A percentile compares a stretch with the other conserved stretches of the same genome.
phyloP scores from a whole-genome alignment of 495 filamentous ascomycete species.

The Neurospora sp. region DNA sequence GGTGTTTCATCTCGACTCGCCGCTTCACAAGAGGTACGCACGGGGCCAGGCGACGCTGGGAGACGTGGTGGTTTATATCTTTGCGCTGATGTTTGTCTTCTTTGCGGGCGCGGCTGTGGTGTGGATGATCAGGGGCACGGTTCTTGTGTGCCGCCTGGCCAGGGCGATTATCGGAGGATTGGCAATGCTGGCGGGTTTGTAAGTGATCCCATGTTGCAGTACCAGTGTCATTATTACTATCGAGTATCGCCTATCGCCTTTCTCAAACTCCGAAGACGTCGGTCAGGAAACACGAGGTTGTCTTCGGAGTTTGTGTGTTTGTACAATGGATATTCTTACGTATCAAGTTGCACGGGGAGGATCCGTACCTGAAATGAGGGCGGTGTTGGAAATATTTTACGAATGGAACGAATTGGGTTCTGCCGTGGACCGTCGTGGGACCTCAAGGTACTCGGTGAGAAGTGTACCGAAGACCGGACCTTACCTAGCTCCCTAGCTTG shows the following conservation, averaged over 20 bases:
- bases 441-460: not conserved
- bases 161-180: constrained; percentile 7
- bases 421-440: not conserved
- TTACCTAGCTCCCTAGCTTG: not conserved
- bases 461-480: not conserved
- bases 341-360: not conserved
- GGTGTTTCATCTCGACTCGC: constrained; percentile 18
- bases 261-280: not conserved
- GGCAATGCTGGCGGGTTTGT: constrained; percentile 11
- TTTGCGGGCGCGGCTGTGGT: constrained; percentile 2
- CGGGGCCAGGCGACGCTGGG: constrained; percentile 9
- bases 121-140: constrained; percentile 12
- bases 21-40: constrained; percentile 14
- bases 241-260: not conserved
- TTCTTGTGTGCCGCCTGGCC: constrained; percentile 5
- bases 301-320: not conserved
- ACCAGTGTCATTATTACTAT: not conserved
- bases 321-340: not conserved
- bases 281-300: not conserved
- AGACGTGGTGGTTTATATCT: constrained; percentile 13
- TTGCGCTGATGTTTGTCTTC: constrained; percentile 17
- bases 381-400: not conserved
- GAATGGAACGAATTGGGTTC: not conserved
- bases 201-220: not conserved
- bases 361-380: not conserved